Evolutionary conservation across 2,329 filamentous ascomycete genomes (phyloP), one percentile per base, ranked within the genome.

Genomic region (Dothiorella sarmentorum): DNA sequence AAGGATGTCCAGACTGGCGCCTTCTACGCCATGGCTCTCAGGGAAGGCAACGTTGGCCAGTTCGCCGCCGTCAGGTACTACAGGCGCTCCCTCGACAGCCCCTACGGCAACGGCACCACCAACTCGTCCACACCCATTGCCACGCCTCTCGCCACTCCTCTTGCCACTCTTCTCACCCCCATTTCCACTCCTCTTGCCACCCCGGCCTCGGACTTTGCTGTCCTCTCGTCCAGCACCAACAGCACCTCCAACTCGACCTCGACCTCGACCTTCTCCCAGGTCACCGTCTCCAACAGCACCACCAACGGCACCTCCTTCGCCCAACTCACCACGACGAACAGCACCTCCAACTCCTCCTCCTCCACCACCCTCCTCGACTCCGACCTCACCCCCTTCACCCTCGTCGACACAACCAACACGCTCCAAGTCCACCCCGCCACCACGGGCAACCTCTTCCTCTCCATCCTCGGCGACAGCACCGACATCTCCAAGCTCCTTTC

Each of bases 391-490:
- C 20, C 47, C 29, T 53, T 53, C 49, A n/a, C 20, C 20, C 2
- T 53, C 17, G n/a, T 13, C 35, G 49, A 53, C 49, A 18, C 49
- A n/a, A 53, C 49, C 22, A 15, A 40, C 22, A 53, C 49, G 0
- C 49, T 53, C 15, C 15, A 15, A 18, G 22, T 53, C 49, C 38
- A 53, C 49, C 18, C 49, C 3, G 49, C 33, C 15, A 29, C 26
- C n/a, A 18, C 38, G 42, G 40, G 56, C 52, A 44, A 53, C 24
- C 22, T 53, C n/a, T 53, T 53, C 20, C 49, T 53, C 10, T 29
- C 33, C 22, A 26, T 53, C 47, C 33, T 29, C 29, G 52, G 33
- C 56, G 60, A 31, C 38, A 58, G 43, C 26, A 56, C 61, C 37
- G 31, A 55, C 45, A 56, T 63, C 5, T 57, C 53, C 5, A 47